Base-by-base conservation (phyloP, 1,284 basidiomycete genomes). In the Austroboletus novae-zelandiae region DNA sequence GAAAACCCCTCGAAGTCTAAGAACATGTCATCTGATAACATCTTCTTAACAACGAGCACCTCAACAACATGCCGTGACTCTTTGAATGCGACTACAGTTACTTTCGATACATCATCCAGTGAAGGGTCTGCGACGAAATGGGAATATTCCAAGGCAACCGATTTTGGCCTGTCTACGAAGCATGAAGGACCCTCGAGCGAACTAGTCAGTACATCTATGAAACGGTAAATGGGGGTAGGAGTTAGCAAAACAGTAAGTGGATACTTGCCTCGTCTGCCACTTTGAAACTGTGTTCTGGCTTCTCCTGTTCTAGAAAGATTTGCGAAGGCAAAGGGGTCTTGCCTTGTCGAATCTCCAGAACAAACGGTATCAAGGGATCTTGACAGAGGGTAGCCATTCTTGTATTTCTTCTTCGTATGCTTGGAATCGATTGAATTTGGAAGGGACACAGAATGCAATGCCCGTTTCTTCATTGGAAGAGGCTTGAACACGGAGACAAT, bases 401-500 rank as follows among this genome's bases (percentile, higher is more conserved):
- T 54, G 49, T 2, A 32, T 40, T 45, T 55, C 50, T 48, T 47
- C 53, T 27, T 27, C 25, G 17, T 17, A 30, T 48, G 35, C 10
- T 55, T 44, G 1, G 36, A 25, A 15, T 49, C 40, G 27, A 32
- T 48, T 20, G 40, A 18, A 27, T 27, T 27, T 4, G 50, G 40
- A 64, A 62, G 11, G 57, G 51, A 47, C 55, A 61, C 3, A 25
- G 45, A 30, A 32, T 53, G 52, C 23, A 30, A 49, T 25, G 47
- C 52, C 5, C 78, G 78, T 15, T 74, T 73, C 50, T 78, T 81
- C 55, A 78, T 68, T 2, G 85, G 84, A 3, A 83, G 78, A 4
- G 86, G 86, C 58, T 88, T 88, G 70, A 80, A 86, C 5, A 89
- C 86, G 1, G 80, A 74, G 1, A 78, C 70, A 43, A 88, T 88